Percentiles rank a stretch among this genome's conserved stretches.
phyloP scores from a whole-genome alignment of 2,329 filamentous ascomycete genomes.

The Spiromastix sp. region DNA sequence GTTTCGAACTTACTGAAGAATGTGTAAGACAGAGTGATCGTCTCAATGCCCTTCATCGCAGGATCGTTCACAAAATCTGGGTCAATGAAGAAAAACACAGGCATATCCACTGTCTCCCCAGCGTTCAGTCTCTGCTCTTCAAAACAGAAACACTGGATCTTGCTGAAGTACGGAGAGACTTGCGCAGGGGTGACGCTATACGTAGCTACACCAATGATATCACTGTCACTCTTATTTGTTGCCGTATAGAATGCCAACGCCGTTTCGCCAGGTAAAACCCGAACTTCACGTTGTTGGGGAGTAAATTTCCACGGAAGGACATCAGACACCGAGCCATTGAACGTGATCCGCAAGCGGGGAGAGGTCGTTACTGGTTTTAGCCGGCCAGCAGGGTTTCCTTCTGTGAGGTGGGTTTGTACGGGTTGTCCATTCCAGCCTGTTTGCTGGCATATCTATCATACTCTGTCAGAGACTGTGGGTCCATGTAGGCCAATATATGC shows the following conservation, averaged over 20 bases:
- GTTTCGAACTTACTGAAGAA: constrained; percentile 87
- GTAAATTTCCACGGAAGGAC: constrained; percentile 95
- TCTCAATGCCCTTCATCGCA: constrained; percentile 88
- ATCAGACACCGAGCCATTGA: constrained; percentile 91
- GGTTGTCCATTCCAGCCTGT: constrained; percentile 83
- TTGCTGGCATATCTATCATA: constrained; percentile 38
- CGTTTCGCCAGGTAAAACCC: constrained; percentile 90
- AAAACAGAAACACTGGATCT: constrained; percentile 99
- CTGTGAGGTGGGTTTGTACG: constrained; percentile 63
- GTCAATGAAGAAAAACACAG: constrained; percentile 98
- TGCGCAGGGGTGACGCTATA: constrained; percentile 95
- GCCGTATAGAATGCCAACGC: constrained; percentile 96
- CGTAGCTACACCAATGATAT: constrained; percentile 96
- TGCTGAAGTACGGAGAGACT: constrained; percentile 95
- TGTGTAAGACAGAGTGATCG: constrained; percentile 90
- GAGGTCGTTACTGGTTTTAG: constrained; percentile 71
- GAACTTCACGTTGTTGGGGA: constrained; percentile 92
- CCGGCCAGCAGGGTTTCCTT: constrained; percentile 60
- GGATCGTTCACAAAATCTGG: constrained; percentile 87
- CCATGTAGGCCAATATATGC: constrained; percentile 1
- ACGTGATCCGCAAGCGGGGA: constrained; percentile 85
- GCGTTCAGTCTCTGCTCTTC: constrained; percentile 91
- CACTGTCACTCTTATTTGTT: constrained; percentile 77
- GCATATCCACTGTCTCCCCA: constrained; percentile 97
- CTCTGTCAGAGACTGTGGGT: neutral